Base-by-base conservation (phyloP, 352 stramenopile genomes). In the Globisporangium lucens region DNA sequence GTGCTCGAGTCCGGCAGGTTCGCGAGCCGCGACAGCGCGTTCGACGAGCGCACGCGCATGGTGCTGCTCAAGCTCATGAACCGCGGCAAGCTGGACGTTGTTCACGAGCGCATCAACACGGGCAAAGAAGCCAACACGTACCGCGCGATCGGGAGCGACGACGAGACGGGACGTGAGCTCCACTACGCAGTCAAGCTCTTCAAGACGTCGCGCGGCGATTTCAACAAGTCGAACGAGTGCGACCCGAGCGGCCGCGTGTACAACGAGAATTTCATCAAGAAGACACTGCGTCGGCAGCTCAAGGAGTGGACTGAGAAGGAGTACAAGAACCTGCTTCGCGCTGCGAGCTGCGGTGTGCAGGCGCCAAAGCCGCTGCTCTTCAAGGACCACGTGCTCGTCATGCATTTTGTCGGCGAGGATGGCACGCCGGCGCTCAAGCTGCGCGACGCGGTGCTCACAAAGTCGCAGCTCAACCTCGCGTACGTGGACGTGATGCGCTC, bases 131-230 rank as follows among this genome's bases (percentile, higher is more conserved):
- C 77, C 5, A 75, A 79, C 33, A 73, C 89, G 41, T 91, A 89
- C 63, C 74, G 84, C 63, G 82, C 78, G 3, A 55, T 79, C 15
- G 79, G 75, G 4, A 55, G 51, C 41, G 67, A 80, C 52, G 68
- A 47, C 13, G 58, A 69, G 17, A 74, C 68, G 7, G 68, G 59
- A 5, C 49, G 59, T 1, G 74, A 78, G 13, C 63, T 70, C 56
- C 66, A 67, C 2, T 72, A 74, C 55, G 72, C 71, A 7, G 76
- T 87, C 72, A 93, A 95, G 76, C 77, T 95, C 52, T 90, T 93
- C 76, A 93, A 92, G 71, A 82, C 75, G 2, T 75, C 73, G 49
- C 68, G 81, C 27, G 75, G 67, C 3, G 84, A 89, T 52, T 86
- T 82, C 57, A 67, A 68, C 30, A 85, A 83, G 43, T 68, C 69